Conservation (phyloP, 2,329 filamentous ascomycete genomes). For the Fusarium anguioides region DNA sequence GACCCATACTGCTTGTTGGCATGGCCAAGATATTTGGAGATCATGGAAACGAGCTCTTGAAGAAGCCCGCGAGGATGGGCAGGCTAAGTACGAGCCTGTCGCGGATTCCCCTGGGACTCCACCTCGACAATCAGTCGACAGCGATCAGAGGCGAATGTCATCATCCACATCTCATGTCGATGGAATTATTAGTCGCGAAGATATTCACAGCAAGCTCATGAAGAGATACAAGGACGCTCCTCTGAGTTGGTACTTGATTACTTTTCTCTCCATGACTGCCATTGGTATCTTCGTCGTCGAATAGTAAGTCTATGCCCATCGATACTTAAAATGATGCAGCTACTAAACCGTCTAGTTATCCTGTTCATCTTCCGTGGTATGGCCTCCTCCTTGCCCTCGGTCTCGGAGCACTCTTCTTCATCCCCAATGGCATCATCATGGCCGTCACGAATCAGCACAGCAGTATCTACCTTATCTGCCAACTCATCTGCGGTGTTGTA, state of each 20-base stretch:
- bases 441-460: constrained; percentile 91
- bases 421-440: constrained; percentile 93
- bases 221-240: constrained; percentile 83
- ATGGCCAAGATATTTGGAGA: constrained; percentile 82
- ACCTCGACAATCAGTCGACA: constrained; percentile 33
- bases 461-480: constrained; percentile 87
- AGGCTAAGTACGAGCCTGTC: constrained; percentile 65
- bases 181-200: constrained; percentile 75
- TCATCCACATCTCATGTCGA: constrained; percentile 58
- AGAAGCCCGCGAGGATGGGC: constrained; percentile 66
- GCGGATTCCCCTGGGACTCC: constrained; percentile 43
- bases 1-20: constrained; percentile 86
- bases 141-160: constrained; percentile 42
- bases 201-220: constrained; percentile 89
- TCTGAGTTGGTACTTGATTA: constrained; percentile 81
- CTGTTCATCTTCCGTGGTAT: constrained; percentile 87
- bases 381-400: constrained; percentile 81
- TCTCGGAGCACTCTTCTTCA: constrained; percentile 84
- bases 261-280: constrained; percentile 78
- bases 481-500: constrained; percentile 82
- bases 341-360: constrained; percentile 66
- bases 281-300: constrained; percentile 87
- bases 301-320: constrained; percentile 66
- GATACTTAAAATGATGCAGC: not conserved
- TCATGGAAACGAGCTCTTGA: constrained; percentile 78